Percentiles rank a stretch among this genome's conserved stretches.
Evolutionary conservation across 2,329 filamentous ascomycete genomes (phyloP).

Genomic region (Emergomyces africanus): DNA sequence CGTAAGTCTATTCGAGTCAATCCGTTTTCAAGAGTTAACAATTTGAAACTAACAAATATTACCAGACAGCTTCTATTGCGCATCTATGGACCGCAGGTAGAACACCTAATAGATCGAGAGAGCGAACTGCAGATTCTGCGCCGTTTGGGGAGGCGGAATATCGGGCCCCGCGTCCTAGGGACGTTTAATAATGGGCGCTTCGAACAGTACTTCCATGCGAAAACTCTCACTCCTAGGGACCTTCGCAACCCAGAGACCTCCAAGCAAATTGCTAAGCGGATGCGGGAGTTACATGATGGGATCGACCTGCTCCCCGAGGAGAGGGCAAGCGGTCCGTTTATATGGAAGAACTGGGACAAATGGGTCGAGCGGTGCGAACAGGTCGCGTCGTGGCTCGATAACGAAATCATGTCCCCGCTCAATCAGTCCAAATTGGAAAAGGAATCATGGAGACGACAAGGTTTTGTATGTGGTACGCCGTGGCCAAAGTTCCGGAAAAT

Average conservation of each 20-base stretch:
- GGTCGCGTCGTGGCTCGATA: constrained; percentile 40
- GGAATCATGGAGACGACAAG: constrained; percentile 53
- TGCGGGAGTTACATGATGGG: constrained; percentile 90
- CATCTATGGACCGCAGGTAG: constrained; percentile 89
- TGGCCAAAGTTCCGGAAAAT: constrained; percentile 66
- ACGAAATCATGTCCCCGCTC: constrained; percentile 42
- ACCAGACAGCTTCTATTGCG: constrained; percentile 66
- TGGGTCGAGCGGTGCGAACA: constrained; percentile 57
- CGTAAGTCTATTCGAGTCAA: constrained; percentile 29
- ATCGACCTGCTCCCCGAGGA: constrained; percentile 75
- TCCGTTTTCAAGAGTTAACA: not conserved
- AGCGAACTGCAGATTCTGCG: constrained; percentile 77
- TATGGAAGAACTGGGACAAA: constrained; percentile 91
- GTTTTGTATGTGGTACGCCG: constrained; percentile 69
- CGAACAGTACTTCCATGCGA: constrained; percentile 83
- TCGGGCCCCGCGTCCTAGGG: constrained; percentile 79
- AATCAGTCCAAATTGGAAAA: constrained; percentile 29
- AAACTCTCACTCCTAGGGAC: constrained; percentile 62
- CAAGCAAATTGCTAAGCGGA: constrained; percentile 88
- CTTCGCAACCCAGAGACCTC: constrained; percentile 72
- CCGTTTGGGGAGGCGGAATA: constrained; percentile 78
- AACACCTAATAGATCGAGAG: constrained; percentile 89
- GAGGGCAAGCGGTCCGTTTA: constrained; percentile 61
- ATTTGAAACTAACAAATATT: not conserved
- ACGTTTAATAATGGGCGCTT: constrained; percentile 93